Evolutionary conservation across 225 moss, liverwort and hornwort species (phyloP), one percentile per base, ranked within the genome.

Genomic region (Ulota crispa): DNA sequence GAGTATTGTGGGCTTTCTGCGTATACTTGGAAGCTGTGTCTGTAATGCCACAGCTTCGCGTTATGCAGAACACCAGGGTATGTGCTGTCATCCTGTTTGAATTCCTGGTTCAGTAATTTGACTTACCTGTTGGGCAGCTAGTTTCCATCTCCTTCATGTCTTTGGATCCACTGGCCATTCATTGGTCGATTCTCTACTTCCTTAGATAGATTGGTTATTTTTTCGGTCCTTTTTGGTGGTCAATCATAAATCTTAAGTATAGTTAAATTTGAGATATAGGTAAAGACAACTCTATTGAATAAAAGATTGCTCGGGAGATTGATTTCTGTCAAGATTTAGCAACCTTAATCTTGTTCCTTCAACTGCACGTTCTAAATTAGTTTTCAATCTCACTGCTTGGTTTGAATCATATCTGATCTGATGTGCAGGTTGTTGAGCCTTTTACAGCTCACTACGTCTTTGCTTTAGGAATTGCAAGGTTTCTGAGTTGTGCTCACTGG

Each of bases 401-500:
- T 71, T 76, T 64, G 82, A 53, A 83, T 76, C 28, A 31, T 31
- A 28, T 45, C 37, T 47, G 60, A 70, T 75, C 50, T 53, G 81
- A 80, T 72, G 32, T 91, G 75, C 90, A 98, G 93, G 89, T 95
- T 73, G 93, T 98, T 72, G 95, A 98, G 84, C 98, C 95, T 15
- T 98, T 98, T 74, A 98, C 95, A 45, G 98, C 98, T 79, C 98
- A 98, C 86, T 98, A 98, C 64, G 98, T 98, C 20, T 98, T 98
- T 89, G 98, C 98, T 77, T 79, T 98, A 67, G 98, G 98, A 78
- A 88, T 98, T 45, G 95, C 98, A 59, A 90, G 98, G 75, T 98
- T 98, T 66, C 82, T 98, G 69, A 98, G 98, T 81, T 98, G 98
- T 84, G 98, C 98, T 43, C 94, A 95, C 77, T 98, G 98, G 98